These are phyloP conservation scores for Globisporangium parvum DNA, from an alignment of 352 stramenopile genomes.

Conservation along the genomic window DNA sequence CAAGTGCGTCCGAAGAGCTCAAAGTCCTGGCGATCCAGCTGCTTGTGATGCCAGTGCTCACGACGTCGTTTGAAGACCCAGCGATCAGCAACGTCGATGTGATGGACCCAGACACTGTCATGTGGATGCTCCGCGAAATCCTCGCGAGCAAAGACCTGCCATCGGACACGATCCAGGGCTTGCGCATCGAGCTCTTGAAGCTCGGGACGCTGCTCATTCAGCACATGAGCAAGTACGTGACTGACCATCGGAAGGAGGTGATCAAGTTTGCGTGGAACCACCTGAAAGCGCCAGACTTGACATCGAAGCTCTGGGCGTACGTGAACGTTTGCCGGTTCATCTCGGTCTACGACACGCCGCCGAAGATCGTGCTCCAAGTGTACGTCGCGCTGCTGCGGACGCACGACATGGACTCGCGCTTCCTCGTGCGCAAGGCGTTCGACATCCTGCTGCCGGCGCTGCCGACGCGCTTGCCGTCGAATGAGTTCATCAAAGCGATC, in stretches of 20 bases:
- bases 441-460: slow-evolving; percentile 95
- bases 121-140: slow-evolving; percentile 87
- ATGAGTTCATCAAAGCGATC: slow-evolving; percentile 95
- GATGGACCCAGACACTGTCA: slow-evolving; percentile 82
- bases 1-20: slow-evolving; percentile 67
- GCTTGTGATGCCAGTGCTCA: slow-evolving; percentile 92
- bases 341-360: slow-evolving; percentile 92
- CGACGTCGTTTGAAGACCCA: slow-evolving; percentile 79
- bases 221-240: slow-evolving; percentile 91
- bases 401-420: slow-evolving; percentile 92
- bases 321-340: slow-evolving; percentile 97
- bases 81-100: slow-evolving; percentile 71
- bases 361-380: slow-evolving; percentile 97
- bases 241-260: slow-evolving; percentile 93
- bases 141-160: slow-evolving; percentile 79
- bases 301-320: slow-evolving; percentile 96
- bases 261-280: slow-evolving; percentile 99
- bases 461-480: slow-evolving; percentile 74
- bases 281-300: slow-evolving; percentile 93
- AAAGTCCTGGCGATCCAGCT: slow-evolving; percentile 93
- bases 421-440: slow-evolving; percentile 92
- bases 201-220: slow-evolving; percentile 95
- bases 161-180: slow-evolving; percentile 60
- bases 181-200: slow-evolving; percentile 92
- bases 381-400: slow-evolving; percentile 93